A percentile compares a stretch with the other conserved stretches of the same genome.
Conservation (phyloP, 2,329 filamentous ascomycete species). For the Sodiomyces alkalinus region DNA sequence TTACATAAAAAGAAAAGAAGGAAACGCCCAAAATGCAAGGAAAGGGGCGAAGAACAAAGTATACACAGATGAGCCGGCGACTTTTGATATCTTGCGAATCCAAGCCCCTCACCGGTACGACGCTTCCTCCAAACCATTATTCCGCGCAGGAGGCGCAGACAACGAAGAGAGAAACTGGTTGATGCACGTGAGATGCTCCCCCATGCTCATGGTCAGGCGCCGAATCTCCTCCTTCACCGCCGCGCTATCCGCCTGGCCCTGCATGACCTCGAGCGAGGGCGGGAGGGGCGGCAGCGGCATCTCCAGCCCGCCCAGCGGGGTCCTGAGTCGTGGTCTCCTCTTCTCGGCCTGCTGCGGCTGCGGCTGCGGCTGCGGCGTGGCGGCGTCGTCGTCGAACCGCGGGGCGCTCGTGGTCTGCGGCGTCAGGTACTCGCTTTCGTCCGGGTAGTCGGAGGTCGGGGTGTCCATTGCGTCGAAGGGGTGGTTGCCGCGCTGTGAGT, state of each 20-base stretch:
- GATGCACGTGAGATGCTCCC: slow-evolving; percentile 30
- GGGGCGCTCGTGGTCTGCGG: slow-evolving; percentile 3
- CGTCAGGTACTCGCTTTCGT: slow-evolving; percentile 8
- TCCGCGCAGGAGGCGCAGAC: slow-evolving; percentile 15
- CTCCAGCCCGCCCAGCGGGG: neutral
- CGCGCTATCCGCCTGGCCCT: slow-evolving; percentile 33
- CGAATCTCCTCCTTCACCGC: slow-evolving; percentile 37
- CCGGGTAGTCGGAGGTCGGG: slow-evolving; percentile 6
- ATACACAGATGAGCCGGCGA: too few relatives aligned
- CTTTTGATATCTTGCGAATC: too few relatives aligned
- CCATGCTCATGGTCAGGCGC: slow-evolving; percentile 31
- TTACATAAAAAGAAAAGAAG: too few relatives aligned
- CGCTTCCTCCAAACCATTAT: neutral
- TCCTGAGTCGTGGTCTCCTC: neutral
- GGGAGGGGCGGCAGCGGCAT: slow-evolving; percentile 23
- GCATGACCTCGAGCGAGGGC: slow-evolving; percentile 36
- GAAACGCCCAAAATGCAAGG: too few relatives aligned
- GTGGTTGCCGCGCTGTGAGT: too few relatives aligned
- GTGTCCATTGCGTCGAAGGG: too few relatives aligned
- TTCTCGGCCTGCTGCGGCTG: neutral
- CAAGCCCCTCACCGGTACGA: neutral
- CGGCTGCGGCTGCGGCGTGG: slow-evolving; percentile 2
- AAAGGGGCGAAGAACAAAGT: too few relatives aligned
- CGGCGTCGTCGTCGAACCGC: slow-evolving; percentile 9
- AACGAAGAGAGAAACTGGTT: slow-evolving; percentile 28